phyloP scores from a whole-genome alignment of 164 flowering plant species.

The Vitis amurensis region DNA sequence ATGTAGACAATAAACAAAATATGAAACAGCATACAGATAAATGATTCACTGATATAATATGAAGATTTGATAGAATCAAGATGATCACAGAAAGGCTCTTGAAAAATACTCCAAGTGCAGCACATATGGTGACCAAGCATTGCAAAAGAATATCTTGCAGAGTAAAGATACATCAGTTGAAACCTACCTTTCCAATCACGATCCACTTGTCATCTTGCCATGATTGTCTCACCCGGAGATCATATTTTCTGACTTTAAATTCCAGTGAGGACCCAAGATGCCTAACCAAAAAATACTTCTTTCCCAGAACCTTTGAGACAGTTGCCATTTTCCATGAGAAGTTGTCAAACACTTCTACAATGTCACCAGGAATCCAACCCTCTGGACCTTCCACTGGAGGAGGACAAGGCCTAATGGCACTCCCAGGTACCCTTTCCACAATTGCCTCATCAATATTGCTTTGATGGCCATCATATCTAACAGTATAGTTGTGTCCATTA shows the following conservation, averaged over 20 bases:
- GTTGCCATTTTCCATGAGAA: slow-evolving; percentile 72
- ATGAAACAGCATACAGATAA: not conserved
- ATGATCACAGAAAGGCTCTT: no score
- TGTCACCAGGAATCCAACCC: slow-evolving; percentile 59
- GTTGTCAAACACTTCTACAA: slow-evolving; percentile 71
- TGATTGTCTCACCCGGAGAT: slow-evolving; percentile 47
- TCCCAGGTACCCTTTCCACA: slow-evolving; percentile 61
- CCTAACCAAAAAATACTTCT: slow-evolving; percentile 40
- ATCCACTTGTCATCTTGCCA: slow-evolving; percentile 59
- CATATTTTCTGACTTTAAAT: slow-evolving; percentile 21
- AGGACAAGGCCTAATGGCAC: slow-evolving; percentile 69
- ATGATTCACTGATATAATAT: no score
- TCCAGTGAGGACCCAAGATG: slow-evolving; percentile 47
- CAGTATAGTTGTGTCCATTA: slow-evolving; percentile 66
- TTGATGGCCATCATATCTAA: slow-evolving; percentile 40
- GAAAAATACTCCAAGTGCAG: no score
- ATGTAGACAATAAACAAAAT: not conserved
- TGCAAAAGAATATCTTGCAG: not conserved
- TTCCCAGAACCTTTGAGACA: slow-evolving; percentile 40
- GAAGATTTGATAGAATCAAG: no score
- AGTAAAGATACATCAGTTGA: not conserved
- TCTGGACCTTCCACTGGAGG: slow-evolving; percentile 31
- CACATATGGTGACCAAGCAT: not conserved
- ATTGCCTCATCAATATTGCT: slow-evolving; percentile 15
- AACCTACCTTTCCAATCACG: slow-evolving; percentile 52